Base-by-base conservation (phyloP, 306 rosid genomes). In the Quillaja saponaria region DNA sequence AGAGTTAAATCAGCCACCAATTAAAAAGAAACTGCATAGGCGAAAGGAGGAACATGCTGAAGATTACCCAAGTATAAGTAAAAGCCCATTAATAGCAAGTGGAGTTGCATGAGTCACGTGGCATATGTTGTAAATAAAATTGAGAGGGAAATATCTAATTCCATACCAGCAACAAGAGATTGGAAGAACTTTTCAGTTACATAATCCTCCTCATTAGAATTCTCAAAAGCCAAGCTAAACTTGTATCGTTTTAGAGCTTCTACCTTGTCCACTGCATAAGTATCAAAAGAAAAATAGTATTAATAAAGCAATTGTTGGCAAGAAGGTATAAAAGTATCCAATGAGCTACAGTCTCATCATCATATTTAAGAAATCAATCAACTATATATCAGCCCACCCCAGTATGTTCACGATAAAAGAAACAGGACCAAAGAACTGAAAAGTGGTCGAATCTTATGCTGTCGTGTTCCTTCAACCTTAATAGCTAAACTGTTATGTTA, bases 161-260 rank as follows among this genome's bases (percentile, higher is more conserved):
- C 53, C 81, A 45, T 89, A 92, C 99, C 99, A 54, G 99, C 94
- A 66, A 92, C 96, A 59, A 92, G 96, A 66, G 99, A 92, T 59
- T 92, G 99, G 78, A 92, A 92, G 84, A 69, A 92, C 59, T 92
- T 92, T 67, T 92, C 99, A 11, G 99, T 92, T n/a, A 92, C 99
- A 70, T 92, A 92, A 85, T 92, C 99, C 82, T 92, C 99, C 87
- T 89, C 97, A 28, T 86, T 89, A 56, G 99, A 92, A 80, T 92
- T 92, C 72, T 92, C 99, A 81, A 92, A 92, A 16, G 99, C 95
- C 76, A 92, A 77, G 82, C 99, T 92, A 73, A 92, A 92, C 63
- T 78, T 92, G 78, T 92, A 87, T 82, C 52, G 97, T 71, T 78
- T 89, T 76, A 92, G 78, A 74, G 99, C 25, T 75, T 85, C 77